These are phyloP conservation scores for Gracilaria vermiculophylla DNA, from an alignment of 23 red algal genomes.

Conservation along the genomic window DNA sequence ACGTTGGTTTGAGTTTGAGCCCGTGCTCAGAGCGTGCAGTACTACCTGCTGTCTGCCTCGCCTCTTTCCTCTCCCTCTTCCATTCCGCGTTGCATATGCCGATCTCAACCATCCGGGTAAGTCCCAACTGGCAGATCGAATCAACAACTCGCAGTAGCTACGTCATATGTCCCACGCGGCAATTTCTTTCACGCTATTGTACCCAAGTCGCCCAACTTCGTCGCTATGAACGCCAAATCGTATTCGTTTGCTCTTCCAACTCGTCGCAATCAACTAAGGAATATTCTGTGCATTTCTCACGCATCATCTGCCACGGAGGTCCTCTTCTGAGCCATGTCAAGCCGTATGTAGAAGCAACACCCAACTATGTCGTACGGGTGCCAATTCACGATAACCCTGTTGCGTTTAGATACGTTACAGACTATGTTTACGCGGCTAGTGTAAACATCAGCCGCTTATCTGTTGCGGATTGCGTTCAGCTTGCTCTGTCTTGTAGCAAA, in stretches of 20 bases:
- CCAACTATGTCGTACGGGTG: not conserved
- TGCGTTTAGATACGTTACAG: conserved; percentile 3
- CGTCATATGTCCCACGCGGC: not conserved
- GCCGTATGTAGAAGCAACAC: not conserved
- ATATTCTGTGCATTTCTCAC: conserved; percentile 1
- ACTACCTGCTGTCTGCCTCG: not conserved
- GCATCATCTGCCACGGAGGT: not conserved
- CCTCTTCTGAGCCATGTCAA: conserved; percentile 2
- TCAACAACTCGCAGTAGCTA: not conserved
- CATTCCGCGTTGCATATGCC: not conserved
- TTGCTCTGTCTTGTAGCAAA: conserved; percentile 5
- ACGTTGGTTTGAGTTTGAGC: not conserved
- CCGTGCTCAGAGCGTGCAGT: too few species aligned
- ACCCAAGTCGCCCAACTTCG: not conserved
- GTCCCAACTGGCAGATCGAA: not conserved
- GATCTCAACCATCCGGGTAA: not conserved
- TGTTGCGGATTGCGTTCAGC: conserved; percentile 20
- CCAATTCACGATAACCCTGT: conserved; percentile 1
- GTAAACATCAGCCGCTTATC: conserved; percentile 12
- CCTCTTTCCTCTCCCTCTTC: not conserved
- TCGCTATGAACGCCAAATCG: not conserved
- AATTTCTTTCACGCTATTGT: not conserved
- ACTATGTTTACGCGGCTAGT: not conserved
- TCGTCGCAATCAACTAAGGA: not conserved
- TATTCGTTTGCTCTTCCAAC: not conserved